Percentiles rank a stretch among this genome's conserved stretches.
phyloP scores from a whole-genome alignment of 1,139 yeast genomes.

The Magnusiomyces fungicola region DNA sequence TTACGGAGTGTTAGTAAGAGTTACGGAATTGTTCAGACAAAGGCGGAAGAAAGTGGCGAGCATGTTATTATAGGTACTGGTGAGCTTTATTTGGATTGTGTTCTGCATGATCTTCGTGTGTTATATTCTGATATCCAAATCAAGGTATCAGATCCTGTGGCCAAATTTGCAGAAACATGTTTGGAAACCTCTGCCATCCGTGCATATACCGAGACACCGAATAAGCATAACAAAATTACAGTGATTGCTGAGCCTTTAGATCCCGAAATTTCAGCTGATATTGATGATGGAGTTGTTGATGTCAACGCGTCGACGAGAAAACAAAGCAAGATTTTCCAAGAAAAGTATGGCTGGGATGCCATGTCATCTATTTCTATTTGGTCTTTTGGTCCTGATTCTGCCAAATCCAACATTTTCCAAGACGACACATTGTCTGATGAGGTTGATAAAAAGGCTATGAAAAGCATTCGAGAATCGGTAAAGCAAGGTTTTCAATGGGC shows the following conservation, averaged over 20 bases:
- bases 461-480: constrained; percentile 46
- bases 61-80: constrained; percentile 77
- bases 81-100: constrained; percentile 79
- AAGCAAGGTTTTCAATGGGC: constrained; percentile 81
- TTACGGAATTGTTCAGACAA: constrained; percentile 58
- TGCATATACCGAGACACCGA: constrained; percentile 51
- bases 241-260: constrained; percentile 74
- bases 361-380: constrained; percentile 77
- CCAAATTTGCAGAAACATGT: constrained; percentile 75
- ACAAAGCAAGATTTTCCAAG: constrained; percentile 15
- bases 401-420: constrained; percentile 51
- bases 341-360: constrained; percentile 63
- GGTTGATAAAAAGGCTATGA: constrained; percentile 50
- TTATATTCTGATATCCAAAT: constrained; percentile 60
- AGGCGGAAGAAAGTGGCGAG: constrained; percentile 87
- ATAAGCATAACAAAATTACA: constrained; percentile 53
- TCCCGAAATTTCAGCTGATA: constrained; percentile 47
- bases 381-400: constrained; percentile 64
- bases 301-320: constrained; percentile 12
- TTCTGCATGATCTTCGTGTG: constrained; percentile 66
- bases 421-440: constrained; percentile 77
- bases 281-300: constrained; percentile 46
- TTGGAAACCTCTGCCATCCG: constrained; percentile 59
- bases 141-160: constrained; percentile 79
- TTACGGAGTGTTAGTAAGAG: constrained; percentile 54